phyloP scores from a whole-genome alignment of 1,284 basidiomycete species.

The Cronartium ribicola region DNA sequence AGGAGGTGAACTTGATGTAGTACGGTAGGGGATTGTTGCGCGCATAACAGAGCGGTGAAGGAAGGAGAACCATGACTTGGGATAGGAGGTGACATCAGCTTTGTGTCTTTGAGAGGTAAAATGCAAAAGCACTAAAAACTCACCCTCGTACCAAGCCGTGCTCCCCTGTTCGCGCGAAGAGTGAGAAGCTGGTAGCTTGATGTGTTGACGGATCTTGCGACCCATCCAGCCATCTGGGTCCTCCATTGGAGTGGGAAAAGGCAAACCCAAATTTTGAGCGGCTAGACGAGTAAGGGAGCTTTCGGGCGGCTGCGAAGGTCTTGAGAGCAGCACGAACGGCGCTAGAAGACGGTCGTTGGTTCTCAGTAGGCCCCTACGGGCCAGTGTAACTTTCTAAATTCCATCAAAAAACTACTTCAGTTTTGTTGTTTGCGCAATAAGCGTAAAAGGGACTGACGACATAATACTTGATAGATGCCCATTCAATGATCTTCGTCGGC shows the following conservation, averaged over 20 bases:
- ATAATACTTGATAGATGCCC: conserved; percentile 10
- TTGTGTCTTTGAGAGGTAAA: neutral
- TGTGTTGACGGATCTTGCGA: conserved; percentile 17
- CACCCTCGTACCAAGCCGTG: conserved; percentile 15
- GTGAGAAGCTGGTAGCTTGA: conserved; percentile 8
- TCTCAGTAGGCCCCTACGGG: conserved; percentile 4
- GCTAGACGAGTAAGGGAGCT: neutral
- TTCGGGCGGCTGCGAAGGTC: conserved; percentile 1
- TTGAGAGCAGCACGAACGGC: conserved; percentile 10
- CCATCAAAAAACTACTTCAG: neutral
- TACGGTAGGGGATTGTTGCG: conserved; percentile 8
- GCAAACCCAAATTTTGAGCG: conserved; percentile 7
- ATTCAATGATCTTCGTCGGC: neutral
- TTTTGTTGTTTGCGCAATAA: neutral
- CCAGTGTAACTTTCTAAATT: conserved; percentile 15
- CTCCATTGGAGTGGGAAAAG: conserved; percentile 11
- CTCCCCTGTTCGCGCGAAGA: neutral
- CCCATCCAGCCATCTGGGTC: conserved; percentile 24
- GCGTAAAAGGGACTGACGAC: neutral
- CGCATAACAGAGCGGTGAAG: conserved; percentile 8
- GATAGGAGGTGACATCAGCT: neutral
- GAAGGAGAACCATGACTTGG: conserved; percentile 16
- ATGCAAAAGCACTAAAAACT: neutral
- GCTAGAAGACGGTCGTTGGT: conserved; percentile 10
- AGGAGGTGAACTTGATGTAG: conserved; percentile 12